phyloP scores from a whole-genome alignment of 2,329 filamentous ascomycete species.

The Nemania sp. region DNA sequence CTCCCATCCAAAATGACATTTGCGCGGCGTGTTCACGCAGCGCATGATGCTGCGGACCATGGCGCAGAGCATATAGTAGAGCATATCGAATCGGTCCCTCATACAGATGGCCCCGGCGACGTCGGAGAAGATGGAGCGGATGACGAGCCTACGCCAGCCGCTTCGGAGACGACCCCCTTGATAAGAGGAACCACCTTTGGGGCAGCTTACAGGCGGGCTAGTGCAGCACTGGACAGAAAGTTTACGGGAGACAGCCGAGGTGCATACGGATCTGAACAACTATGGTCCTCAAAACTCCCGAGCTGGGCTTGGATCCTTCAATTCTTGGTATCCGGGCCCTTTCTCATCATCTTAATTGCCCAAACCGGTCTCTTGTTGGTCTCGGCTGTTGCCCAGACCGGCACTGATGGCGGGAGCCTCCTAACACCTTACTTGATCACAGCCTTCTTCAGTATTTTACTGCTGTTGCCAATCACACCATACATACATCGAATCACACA shows the following conservation, averaged over 20 bases:
- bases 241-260: constrained; percentile 38
- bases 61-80: constrained; percentile 36
- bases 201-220: constrained; percentile 58
- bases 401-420: constrained; percentile 77
- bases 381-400: constrained; percentile 76
- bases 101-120: constrained; percentile 31
- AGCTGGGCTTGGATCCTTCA: constrained; percentile 89
- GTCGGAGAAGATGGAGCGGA: constrained; percentile 31
- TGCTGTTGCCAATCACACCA: constrained; percentile 77
- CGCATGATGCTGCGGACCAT: constrained; percentile 47
- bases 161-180: constrained; percentile 73
- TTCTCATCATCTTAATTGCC: constrained; percentile 75
- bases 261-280: constrained; percentile 74
- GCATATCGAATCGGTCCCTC: constrained; percentile 37
- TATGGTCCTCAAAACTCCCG: constrained; percentile 80
- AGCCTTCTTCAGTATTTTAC: constrained; percentile 68
- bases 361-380: constrained; percentile 77
- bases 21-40: constrained; percentile 60
- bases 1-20: constrained; percentile 74
- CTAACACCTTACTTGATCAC: constrained; percentile 74
- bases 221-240: constrained; percentile 43
- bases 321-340: constrained; percentile 77
- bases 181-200: constrained; percentile 71
- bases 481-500: constrained; percentile 87
- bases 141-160: constrained; percentile 29